Evolutionary conservation across 139 green algal genomes (phyloP), one percentile per base, ranked within the genome.

Genomic region (Coccomyxa sp.): DNA sequence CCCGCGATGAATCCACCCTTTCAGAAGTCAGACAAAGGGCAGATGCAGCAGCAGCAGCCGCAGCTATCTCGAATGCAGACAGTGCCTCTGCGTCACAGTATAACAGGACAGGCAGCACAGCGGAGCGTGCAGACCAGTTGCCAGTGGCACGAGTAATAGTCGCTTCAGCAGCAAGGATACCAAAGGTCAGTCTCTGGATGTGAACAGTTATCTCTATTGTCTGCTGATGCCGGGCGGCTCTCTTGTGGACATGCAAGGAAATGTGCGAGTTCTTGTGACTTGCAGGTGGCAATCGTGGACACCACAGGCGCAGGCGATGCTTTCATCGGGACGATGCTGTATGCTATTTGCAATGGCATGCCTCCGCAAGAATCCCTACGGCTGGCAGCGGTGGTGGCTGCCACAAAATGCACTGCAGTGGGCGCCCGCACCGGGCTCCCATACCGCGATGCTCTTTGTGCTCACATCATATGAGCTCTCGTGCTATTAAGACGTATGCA

Each of bases 271-370:
- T 51, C 7, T 51, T 51, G 3, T 51, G 3, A 51, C 38, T 51
- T 83, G 81, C 60, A 84, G 85, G 88, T 87, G 1, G 89, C 88
- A 7, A 88, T 98, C 4, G 86, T 94, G 31, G 96, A 98, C 86
- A 98, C 96, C 13, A 98, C 95, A 9, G 96, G 96, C 0, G 96
- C 96, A 1, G 96, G 96, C 0, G 96, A 99, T 86, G 88, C 96
- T 7, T 99, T 98, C 90, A 97, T 98, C 66, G 96, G 94, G 0
- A 87, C 85, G 30, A 78, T 98, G 3, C 51, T 98, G 68, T 98
- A 98, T 80, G 89, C 88, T 16, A 63, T 98, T 7, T 87, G 82
- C 15, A 92, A 81, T 0, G 90, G 89, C 10, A 85, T 94, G 88
- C 17, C 85, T 4, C 75, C 86, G 16, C 18, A 84, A 0, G 28